A percentile compares a stretch with the other conserved stretches of the same genome.
phyloP scores from a whole-genome alignment of 129 eudicot genomes.

The Scalesia atractyloides region DNA sequence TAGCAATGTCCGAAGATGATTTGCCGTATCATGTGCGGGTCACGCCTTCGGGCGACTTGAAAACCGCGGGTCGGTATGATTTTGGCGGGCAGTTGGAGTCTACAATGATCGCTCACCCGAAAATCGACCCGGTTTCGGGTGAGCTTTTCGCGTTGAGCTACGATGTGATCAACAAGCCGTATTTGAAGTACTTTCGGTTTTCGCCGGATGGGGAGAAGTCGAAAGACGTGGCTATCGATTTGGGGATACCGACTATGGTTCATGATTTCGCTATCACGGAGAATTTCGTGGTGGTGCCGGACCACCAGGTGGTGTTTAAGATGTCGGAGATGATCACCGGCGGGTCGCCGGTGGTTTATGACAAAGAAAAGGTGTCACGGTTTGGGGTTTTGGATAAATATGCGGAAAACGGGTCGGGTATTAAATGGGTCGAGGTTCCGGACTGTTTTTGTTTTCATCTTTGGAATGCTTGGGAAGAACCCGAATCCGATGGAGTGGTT shows the following conservation, averaged over 20 bases:
- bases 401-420: conserved; percentile 50
- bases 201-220: conserved; percentile 53
- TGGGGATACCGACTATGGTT: conserved; percentile 56
- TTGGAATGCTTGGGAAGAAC: conserved; percentile 66
- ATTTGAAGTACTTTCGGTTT: conserved; percentile 49
- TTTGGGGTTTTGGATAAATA: conserved; percentile 50
- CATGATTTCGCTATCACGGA: conserved; percentile 63
- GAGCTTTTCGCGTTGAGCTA: conserved; percentile 53
- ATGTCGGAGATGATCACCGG: conserved; percentile 57
- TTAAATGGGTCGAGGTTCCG: conserved; percentile 58
- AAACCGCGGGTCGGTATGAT: conserved; percentile 45
- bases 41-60: conserved; percentile 49
- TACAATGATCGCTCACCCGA: conserved; percentile 64
- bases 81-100: conserved; percentile 39
- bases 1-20: conserved; percentile 65
- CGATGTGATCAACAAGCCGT: conserved; percentile 50
- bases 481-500: conserved; percentile 48
- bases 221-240: conserved; percentile 43
- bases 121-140: conserved; percentile 48
- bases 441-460: conserved; percentile 60
- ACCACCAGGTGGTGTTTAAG: conserved; percentile 63
- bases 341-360: conserved; percentile 59
- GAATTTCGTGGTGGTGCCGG: conserved; percentile 60
- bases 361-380: conserved; percentile 51
- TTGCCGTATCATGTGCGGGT: conserved; percentile 50